phyloP scores from a whole-genome alignment of 768 basidiomycete genomes.

The Sarcodon aspratus region DNA sequence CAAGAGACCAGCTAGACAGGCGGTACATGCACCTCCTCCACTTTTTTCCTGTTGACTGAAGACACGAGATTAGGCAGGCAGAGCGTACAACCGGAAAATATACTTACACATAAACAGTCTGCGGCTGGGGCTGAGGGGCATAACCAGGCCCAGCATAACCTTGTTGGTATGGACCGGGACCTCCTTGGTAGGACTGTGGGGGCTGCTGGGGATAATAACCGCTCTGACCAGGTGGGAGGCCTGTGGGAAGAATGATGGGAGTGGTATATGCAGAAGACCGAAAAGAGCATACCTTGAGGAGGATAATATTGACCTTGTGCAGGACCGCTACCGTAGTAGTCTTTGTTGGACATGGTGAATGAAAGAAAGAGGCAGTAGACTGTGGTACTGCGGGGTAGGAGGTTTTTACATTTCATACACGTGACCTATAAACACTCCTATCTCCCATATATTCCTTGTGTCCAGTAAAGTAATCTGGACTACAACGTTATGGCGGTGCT shows the following conservation, averaged over 20 bases:
- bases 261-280: neutral
- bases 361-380: constrained; percentile 4
- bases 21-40: constrained; percentile 35
- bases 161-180: constrained; percentile 21
- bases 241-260: constrained; percentile 18
- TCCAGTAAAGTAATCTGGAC: too few species aligned
- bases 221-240: constrained; percentile 45
- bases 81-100: constrained; percentile 5
- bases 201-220: constrained; percentile 71
- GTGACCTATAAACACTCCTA: too few species aligned
- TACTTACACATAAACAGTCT: constrained; percentile 70
- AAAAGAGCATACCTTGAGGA: constrained; percentile 30
- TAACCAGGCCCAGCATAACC: constrained; percentile 18
- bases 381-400: too few species aligned
- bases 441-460: too few species aligned
- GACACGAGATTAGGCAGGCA: constrained; percentile 8
- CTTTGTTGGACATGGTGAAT: constrained; percentile 46
- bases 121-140: constrained; percentile 59
- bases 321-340: constrained; percentile 50
- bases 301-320: constrained; percentile 43
- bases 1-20: constrained; percentile 53
- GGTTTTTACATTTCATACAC: too few species aligned
- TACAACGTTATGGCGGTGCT: too few species aligned
- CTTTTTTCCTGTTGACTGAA: constrained; percentile 31
- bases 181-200: constrained; percentile 51